These are phyloP conservation scores for Cucurbita ficifolia DNA, from an alignment of 306 rosid genomes.

Conservation along the genomic window DNA sequence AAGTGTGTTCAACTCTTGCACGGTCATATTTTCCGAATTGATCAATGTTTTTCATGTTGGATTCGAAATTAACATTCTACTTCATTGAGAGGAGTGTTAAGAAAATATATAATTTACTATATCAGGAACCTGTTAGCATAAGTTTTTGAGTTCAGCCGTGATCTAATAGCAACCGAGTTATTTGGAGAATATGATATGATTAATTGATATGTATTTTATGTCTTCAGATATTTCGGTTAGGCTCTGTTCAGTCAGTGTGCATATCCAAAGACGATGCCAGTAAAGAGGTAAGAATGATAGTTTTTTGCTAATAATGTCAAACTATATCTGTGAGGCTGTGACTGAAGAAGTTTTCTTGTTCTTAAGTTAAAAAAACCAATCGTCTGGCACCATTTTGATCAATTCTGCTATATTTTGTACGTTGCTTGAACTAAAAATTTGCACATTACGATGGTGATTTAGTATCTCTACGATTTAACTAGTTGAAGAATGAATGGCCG, in stretches of 20 bases:
- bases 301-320: background rate
- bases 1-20: background rate
- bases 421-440: background rate
- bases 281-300: constrained; percentile 30
- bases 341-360: background rate
- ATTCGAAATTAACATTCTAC: background rate
- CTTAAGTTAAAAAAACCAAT: background rate
- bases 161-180: background rate
- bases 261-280: constrained; percentile 27
- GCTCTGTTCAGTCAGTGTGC: constrained; percentile 58
- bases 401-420: background rate
- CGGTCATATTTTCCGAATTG: background rate
- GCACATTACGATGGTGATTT: background rate
- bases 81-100: background rate
- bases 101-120: background rate
- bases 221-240: constrained; percentile 53
- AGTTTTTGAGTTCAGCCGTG: background rate
- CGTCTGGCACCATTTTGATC: background rate
- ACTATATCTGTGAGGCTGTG: background rate
- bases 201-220: constrained; percentile 9
- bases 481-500: background rate
- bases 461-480: background rate
- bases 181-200: background rate
- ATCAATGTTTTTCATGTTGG: background rate
- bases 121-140: background rate